These are phyloP conservation scores for Penicillium sp. DNA, from an alignment of 2,329 filamentous ascomycete genomes.

Conservation along the genomic window DNA sequence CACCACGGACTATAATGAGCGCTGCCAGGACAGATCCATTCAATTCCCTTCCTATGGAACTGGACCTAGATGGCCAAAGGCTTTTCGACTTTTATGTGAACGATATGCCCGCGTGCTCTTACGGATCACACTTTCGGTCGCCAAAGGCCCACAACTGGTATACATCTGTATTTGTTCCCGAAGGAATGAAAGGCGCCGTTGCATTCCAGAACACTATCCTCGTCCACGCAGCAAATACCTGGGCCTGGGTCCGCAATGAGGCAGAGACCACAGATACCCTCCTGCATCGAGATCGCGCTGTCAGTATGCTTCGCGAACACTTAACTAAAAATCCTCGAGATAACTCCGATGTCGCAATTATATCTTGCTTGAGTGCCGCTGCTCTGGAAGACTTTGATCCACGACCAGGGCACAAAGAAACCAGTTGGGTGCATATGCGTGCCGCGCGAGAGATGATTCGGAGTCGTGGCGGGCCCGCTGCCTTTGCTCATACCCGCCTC, in stretches of 20 bases:
- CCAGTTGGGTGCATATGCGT: conserved; percentile 43
- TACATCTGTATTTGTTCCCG: conserved; percentile 39
- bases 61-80: conserved; percentile 32
- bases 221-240: conserved; percentile 40
- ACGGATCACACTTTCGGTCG: conserved; percentile 36
- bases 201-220: conserved; percentile 41
- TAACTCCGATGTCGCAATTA: conserved; percentile 40
- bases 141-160: conserved; percentile 41
- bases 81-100: conserved; percentile 44
- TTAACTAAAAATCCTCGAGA: conserved; percentile 32
- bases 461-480: conserved; percentile 36
- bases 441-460: conserved; percentile 41
- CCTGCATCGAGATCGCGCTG: conserved; percentile 32
- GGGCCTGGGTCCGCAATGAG: conserved; percentile 38
- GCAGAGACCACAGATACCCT: conserved; percentile 32
- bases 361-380: conserved; percentile 41
- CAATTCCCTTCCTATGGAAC: conserved; percentile 34
- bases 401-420: conserved; percentile 36
- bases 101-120: conserved; percentile 41
- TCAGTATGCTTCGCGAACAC: conserved; percentile 37
- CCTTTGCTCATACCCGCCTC: conserved; percentile 37
- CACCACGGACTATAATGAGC: conserved; percentile 35
- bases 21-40: conserved; percentile 41
- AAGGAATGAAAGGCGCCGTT: conserved; percentile 41
- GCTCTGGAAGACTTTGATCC: conserved; percentile 43